Percentiles rank a stretch among this genome's conserved stretches.
These are phyloP conservation scores for Platanthera guangdongensis DNA, from an alignment of 106 monocot genomes.

Conservation along the genomic window DNA sequence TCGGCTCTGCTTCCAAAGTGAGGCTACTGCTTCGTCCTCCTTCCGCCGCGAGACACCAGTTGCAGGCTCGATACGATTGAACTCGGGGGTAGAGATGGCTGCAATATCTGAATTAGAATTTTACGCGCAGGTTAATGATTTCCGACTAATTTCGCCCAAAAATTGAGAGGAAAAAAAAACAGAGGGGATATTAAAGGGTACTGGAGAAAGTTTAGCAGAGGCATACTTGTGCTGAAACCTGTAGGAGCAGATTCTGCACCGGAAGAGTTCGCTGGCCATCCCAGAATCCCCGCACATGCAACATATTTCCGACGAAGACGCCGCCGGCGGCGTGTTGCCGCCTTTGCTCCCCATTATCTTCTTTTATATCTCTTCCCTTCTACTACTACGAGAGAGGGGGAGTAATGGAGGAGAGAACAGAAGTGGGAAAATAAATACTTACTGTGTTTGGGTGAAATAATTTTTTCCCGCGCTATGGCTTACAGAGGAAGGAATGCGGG, in stretches of 20 bases:
- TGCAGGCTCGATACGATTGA: background rate
- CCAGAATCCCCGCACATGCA: constrained; percentile 79
- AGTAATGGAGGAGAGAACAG: background rate
- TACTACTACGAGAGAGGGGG: background rate
- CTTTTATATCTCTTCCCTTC: background rate
- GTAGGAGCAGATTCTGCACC: constrained; percentile 30
- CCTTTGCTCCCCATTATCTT: background rate
- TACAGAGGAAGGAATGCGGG: too few species aligned
- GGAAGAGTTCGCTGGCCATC: constrained; percentile 41
- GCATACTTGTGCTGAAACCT: constrained; percentile 46
- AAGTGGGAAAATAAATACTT: background rate
- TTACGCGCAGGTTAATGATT: too few species aligned
- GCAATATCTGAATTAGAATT: constrained; percentile 6
- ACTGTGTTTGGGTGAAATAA: too few species aligned
- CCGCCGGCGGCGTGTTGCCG: background rate
- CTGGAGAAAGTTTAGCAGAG: background rate
- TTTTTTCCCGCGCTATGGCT: too few species aligned
- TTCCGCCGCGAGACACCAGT: constrained; percentile 13
- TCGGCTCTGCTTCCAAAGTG: background rate
- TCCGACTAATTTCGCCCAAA: background rate
- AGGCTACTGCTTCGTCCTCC: background rate
- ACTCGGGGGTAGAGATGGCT: constrained; percentile 17
- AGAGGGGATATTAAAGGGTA: background rate
- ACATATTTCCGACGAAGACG: constrained; percentile 21
- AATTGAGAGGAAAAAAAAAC: background rate